Base-by-base conservation (phyloP, 2,329 filamentous ascomycete species). In the Ophiostoma pallidulum region DNA sequence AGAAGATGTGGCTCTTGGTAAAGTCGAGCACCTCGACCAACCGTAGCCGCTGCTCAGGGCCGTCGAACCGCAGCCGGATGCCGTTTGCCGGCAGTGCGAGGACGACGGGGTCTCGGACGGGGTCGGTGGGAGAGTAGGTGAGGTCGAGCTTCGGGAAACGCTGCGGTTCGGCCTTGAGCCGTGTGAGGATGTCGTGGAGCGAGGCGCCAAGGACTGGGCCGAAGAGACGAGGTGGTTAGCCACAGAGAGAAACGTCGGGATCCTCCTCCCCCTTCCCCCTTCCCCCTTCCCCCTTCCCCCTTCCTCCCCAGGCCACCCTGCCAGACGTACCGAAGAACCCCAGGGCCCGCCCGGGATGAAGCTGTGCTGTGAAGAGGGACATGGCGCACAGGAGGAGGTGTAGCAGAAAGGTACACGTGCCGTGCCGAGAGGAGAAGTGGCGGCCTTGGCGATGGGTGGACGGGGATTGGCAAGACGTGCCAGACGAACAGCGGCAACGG, bases 11-110 rank as follows among this genome's bases (percentile, higher is more conserved):
- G 53, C 81, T 88, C 63, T 88, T 92, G 40, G 84, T 81, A 61
- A 98, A 96, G 66, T 97, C 89, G 46, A 87, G 67, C 8, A 97
- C 80, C 64, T 98, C 92, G 56, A 98, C 87, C 52, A 98, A 69
- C 3, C 92, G 85, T 36, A 98, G 70, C 31, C 91, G 80, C 65
- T 98, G 92, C 59, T 97, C 90, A 4, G 86, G 82, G 0, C 90
- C 92, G 61, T 98, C 92, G 61, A 98, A 98, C 36, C 87, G 87
- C 45, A 98, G 69, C 12, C 91, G 84, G 26, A 98, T 65, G 24
- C 92, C 92, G 66, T 97, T 98, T 4, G 79, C 75, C 1, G 90
- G 86, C 4, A 98, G 77, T 16, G 74, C 74, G 47, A 97, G 66
- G 37, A 86, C 71, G 16, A 96, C 77, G 0, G 89, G 86, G 24